Percentiles rank a stretch among this genome's conserved stretches.
Evolutionary conservation across 2,329 filamentous ascomycete species (phyloP).

Genomic region (Aspergillus japonicus): DNA sequence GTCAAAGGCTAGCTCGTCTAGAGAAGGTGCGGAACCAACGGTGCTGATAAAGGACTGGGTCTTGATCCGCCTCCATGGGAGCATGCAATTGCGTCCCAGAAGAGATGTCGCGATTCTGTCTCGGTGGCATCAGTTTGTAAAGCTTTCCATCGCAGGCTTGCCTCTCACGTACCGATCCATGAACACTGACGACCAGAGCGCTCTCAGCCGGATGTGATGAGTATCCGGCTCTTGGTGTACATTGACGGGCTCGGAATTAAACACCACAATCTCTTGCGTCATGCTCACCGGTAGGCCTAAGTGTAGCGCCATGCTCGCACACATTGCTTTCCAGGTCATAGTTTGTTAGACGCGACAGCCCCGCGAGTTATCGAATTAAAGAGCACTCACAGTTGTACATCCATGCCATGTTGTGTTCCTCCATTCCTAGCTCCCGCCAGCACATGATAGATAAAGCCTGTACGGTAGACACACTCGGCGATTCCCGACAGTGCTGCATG

Average conservation of each 20-base stretch:
- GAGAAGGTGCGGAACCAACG: not conserved
- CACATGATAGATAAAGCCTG: conserved; percentile 6
- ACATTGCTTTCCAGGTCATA: not conserved
- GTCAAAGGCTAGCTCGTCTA: conserved; percentile 5
- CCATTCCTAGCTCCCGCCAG: conserved; percentile 3
- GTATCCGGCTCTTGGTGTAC: not conserved
- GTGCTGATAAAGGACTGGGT: not conserved
- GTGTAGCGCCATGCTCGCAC: not conserved
- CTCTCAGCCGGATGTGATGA: not conserved
- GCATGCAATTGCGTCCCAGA: not conserved
- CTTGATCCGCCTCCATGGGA: conserved; percentile 1
- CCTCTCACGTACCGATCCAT: not conserved
- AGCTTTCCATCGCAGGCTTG: too few relatives aligned
- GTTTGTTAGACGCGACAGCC: not conserved
- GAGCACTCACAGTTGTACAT: conserved; percentile 5
- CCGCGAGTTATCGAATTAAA: too few relatives aligned
- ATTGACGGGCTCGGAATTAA: not conserved
- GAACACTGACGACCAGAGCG: conserved; percentile 7
- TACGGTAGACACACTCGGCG: not conserved
- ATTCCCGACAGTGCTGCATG: conserved; percentile 2
- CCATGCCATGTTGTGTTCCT: conserved; percentile 9
- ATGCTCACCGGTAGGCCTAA: too few relatives aligned
- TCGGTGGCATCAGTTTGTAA: not conserved
- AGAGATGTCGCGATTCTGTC: not conserved
- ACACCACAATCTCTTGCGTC: too few relatives aligned